Evolutionary conservation across 2,329 filamentous ascomycete species (phyloP).

Genomic region (Colletotrichum sp.): DNA sequence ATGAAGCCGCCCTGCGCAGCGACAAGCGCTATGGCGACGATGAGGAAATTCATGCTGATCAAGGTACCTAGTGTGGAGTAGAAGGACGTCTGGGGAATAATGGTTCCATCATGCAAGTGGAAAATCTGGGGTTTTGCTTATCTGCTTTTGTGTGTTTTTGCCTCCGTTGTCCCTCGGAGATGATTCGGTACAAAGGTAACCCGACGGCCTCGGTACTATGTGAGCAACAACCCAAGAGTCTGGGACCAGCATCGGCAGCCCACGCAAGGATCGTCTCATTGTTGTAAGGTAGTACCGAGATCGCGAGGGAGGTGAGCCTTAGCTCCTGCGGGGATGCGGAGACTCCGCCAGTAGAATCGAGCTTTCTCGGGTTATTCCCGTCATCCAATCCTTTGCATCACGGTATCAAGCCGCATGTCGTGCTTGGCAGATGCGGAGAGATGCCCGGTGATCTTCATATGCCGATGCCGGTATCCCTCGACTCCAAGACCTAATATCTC

Average conservation of each 20-base stretch:
- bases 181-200: background rate
- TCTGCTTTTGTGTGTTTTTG: background rate
- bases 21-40: slow-evolving; percentile 25
- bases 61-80: background rate
- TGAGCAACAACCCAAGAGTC: background rate
- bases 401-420: background rate
- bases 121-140: background rate
- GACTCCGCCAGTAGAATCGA: background rate
- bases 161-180: background rate
- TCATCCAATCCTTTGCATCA: background rate
- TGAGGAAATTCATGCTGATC: slow-evolving; percentile 14
- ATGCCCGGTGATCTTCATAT: background rate
- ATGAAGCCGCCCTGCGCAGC: slow-evolving; percentile 27
- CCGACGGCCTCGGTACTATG: background rate
- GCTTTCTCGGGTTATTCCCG: background rate
- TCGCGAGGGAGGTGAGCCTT: background rate
- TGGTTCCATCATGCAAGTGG: background rate
- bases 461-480: background rate
- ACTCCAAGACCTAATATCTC: background rate
- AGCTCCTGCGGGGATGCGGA: background rate
- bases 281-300: background rate
- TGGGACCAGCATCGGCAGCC: background rate
- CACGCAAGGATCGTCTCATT: background rate
- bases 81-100: background rate
- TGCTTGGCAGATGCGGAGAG: background rate